A percentile compares a stretch with the other conserved stretches of the same genome.
phyloP scores from a whole-genome alignment of 73 alveolate species.

The Breviolum minutum region DNA sequence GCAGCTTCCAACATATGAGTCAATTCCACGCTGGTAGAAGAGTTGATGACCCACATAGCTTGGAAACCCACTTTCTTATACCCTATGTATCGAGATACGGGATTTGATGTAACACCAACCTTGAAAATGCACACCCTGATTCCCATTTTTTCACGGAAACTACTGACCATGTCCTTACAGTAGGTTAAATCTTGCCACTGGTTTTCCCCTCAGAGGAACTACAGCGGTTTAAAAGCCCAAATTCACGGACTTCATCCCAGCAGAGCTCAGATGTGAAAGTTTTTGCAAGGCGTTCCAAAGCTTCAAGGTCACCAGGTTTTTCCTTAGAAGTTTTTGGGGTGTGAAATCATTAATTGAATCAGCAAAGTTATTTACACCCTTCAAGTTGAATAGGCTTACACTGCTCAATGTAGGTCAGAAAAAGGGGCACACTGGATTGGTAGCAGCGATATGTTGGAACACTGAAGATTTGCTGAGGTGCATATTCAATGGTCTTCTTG shows the following conservation, averaged over 20 bases:
- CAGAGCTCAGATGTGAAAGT: no score
- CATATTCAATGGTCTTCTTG: no score
- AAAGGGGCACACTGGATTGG: no score
- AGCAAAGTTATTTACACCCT: no score
- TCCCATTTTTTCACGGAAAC: neutral
- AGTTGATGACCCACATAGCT: neutral
- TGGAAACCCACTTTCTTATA: neutral
- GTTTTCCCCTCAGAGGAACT: neutral
- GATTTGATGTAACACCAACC: slow-evolving; percentile 43
- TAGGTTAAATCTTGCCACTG: neutral
- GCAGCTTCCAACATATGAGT: slow-evolving; percentile 60
- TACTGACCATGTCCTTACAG: neutral
- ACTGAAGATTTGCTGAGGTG: no score
- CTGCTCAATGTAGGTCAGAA: no score
- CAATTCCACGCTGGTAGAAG: neutral
- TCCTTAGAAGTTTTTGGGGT: neutral
- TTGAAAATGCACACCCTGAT: neutral
- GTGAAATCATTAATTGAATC: neutral
- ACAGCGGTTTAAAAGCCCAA: neutral
- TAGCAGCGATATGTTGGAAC: no score
- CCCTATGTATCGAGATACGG: neutral
- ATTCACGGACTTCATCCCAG: neutral
- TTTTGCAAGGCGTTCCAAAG: no score
- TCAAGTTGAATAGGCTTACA: no score
- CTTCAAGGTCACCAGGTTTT: no score